phyloP scores from a whole-genome alignment of 1,284 basidiomycete genomes.

The Moniliella sp. region DNA sequence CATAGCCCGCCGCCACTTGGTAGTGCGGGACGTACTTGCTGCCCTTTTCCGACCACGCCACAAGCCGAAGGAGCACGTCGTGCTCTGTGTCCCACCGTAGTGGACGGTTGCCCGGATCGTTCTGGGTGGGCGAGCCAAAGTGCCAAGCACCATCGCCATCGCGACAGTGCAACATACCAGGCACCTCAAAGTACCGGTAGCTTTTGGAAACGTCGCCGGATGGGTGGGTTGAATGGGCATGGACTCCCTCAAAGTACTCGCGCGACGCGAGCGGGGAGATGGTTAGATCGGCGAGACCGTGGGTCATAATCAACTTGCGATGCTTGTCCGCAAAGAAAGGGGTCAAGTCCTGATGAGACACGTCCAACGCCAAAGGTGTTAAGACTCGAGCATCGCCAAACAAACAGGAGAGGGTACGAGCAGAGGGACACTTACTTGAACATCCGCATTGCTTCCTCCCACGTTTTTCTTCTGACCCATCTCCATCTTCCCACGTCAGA shows the following conservation, averaged over 20 bases:
- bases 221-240: neutral
- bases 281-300: constrained; percentile 11
- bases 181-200: constrained; percentile 9
- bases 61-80: constrained; percentile 5
- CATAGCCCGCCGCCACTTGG: constrained; percentile 4
- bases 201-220: constrained; percentile 4
- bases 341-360: constrained; percentile 5
- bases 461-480: constrained; percentile 2
- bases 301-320: constrained; percentile 10
- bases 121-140: constrained; percentile 5
- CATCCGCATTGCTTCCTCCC: constrained; percentile 3
- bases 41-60: constrained; percentile 6
- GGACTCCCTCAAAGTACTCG: constrained; percentile 5
- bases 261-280: constrained; percentile 4
- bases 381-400: no score
- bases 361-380: neutral
- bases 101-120: constrained; percentile 6
- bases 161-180: constrained; percentile 12
- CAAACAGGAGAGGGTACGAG: neutral
- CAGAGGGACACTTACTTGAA: constrained; percentile 1
- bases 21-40: neutral
- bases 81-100: constrained; percentile 4
- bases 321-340: constrained; percentile 6
- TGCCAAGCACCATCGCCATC: constrained; percentile 5
- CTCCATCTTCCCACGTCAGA: constrained; percentile 6